Evolutionary conservation across 176 grass and related monocot genomes (phyloP), one percentile per base, ranked within the genome.

Genomic region (Elaeis guineensis): DNA sequence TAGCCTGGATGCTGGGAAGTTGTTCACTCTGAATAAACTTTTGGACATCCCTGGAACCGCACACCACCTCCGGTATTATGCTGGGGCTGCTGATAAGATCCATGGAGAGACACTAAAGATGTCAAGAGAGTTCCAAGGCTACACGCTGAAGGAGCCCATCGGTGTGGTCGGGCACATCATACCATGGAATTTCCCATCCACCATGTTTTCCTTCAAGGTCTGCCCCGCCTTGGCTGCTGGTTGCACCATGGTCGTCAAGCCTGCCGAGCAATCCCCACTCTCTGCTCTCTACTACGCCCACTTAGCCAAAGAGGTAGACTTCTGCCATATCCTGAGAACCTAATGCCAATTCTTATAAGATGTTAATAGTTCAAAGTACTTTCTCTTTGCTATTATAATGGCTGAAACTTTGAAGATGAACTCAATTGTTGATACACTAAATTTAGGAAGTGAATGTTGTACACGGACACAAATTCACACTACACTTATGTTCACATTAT

Each of bases 161-260:
- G 90, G 90, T 28, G 90, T 89, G 4, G 90, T 89, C 2, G 90
- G 90, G n/a, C 79, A 75, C 64, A 86, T 95, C 64, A 87, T 86
- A 16, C 90, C 90, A 0, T 95, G 90, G 90, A 95, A 95, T 65
- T 89, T 80, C 65, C 90, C 90, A 0, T 58, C 52, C 61, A 83
- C 68, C 69, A 76, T 95, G 79, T 95, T 89, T 79, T 89, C 86
- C 90, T 76, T 86, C 61, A 95, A 95, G 83, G 90, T 86, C 26
- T 61, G 72, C 25, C 90, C 90, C 0, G 85, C 85, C 0, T 76
- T 95, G 39, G 85, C 85, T 63, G 85, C 90, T 1, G 85, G 90
- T 0, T 95, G 90, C 76, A 75, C 90, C 54, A 75, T 89, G 22
- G 69, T 95, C 53, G 65, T 95, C 74, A 95, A 95, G 70, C 90